Conservation (phyloP, 169 alveolate genomes). For the Toxoplasma gondii region DNA sequence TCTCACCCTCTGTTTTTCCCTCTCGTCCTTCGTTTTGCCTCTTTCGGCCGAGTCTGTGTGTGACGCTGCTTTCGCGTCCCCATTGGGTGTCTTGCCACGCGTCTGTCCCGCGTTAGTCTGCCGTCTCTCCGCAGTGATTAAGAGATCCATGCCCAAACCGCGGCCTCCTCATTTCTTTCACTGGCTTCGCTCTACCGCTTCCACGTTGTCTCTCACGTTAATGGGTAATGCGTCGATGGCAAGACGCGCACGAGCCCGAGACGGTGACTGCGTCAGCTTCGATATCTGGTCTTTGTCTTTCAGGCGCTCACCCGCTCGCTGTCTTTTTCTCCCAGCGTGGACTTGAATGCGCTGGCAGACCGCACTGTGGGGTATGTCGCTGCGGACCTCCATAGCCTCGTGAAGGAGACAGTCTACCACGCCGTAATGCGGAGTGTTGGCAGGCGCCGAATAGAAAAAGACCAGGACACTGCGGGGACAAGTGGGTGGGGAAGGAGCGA, state of each 20-base stretch:
- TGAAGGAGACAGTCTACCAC: neutral
- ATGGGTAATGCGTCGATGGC: too few species aligned
- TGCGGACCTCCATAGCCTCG: slow-evolving; percentile 1
- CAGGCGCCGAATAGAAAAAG: neutral
- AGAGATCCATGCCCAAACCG: too few species aligned
- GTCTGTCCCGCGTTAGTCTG: too few species aligned
- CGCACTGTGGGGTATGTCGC: slow-evolving; percentile 1
- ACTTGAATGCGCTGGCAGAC: neutral
- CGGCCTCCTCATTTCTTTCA: too few species aligned
- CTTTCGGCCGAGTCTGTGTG: too few species aligned
- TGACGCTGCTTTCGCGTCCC: too few species aligned
- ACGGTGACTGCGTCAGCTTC: neutral
- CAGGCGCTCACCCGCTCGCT: neutral
- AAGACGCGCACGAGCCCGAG: too few species aligned
- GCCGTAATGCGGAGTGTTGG: neutral
- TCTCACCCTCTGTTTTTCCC: too few species aligned
- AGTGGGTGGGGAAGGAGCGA: neutral
- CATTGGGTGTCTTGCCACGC: too few species aligned
- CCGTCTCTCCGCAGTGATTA: too few species aligned
- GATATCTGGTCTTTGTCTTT: neutral
- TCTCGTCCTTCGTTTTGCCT: neutral
- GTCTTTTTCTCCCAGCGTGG: neutral
- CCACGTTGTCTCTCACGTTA: too few species aligned
- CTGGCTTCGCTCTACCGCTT: too few species aligned
- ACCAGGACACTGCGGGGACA: neutral